Evolutionary conservation across 129 eudicot species (phyloP), one percentile per base, ranked within the genome.

Genomic region (Rutidosis leptorrhynchoides): DNA sequence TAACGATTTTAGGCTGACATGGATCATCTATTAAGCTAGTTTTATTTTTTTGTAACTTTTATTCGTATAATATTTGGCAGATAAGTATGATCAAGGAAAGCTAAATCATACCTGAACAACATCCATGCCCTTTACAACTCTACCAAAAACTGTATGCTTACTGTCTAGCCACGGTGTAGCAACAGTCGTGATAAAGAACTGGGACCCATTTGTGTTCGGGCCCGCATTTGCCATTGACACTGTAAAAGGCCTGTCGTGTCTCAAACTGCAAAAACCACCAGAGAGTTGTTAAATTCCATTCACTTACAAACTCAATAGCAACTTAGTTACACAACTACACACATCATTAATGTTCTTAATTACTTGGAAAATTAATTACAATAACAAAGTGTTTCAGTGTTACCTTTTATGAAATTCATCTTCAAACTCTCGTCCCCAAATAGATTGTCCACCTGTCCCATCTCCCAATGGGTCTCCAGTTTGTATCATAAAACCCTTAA

Each of bases 131-230:
- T 86, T 94, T 12, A 68, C 73, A 61, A 94, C 96, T 84, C 99
- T 89, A 58, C 99, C 99, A 69, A 94, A 94, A 74, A 94, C 99
- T n/a, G 99, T 89, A 81, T 94, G 99, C 79, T 94, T 94, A 70
- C 89, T 86, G 72, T 94, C 99, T 80, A 94, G 80, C 99, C 99
- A 94, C 11, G 99, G 99, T 7, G 99, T 94, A 72, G 99, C 99
- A 24, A 94, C 99, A 14, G 99, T 94, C 2, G 99, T 94, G 58
- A 94, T 94, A 77, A 94, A 94, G 65, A 94, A 94, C 70, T 89
- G 99, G 24, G 99, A 94, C 65, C 99, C 99, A 37, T 94, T 94
- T 42, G 97, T 89, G 82, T 84, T 86, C 29, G 97, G 97, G 14
- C 99, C 99, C 33, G 99, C 99, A 80, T 94, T 94, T 57, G 99